Evolutionary conservation across 2,329 filamentous ascomycete genomes (phyloP), one percentile per base, ranked within the genome.

Genomic region (Exserohilum turcica): DNA sequence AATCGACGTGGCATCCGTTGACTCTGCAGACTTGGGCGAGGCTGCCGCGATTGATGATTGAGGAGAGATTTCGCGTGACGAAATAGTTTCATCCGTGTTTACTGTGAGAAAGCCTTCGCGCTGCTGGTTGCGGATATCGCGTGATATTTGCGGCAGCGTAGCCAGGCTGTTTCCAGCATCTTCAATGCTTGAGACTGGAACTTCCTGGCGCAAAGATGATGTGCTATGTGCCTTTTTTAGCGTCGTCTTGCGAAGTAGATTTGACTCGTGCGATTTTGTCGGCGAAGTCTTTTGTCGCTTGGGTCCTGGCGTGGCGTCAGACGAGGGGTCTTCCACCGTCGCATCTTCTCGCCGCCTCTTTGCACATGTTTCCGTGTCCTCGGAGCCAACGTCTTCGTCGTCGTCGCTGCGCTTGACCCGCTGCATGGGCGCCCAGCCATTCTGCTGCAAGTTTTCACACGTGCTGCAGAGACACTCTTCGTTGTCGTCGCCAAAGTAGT

Each of bases 401-500:
- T 63, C 68, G 0, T 73, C 57, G 56, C 77, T 62, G 58, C 76
- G 59, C 57, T 76, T 61, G 55, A 71, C 54, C 12, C 59, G 63
- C 52, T 70, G 68, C 60, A 67, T 68, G 0, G 79, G 82, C 32
- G 85, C 83, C 95, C 95, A 99, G 1, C 94, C 94, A 71, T 97
- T 97, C 47, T 83, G 81, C 52, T 84, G 78, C 3, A 81, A 78
- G 18, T 82, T 80, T 76, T 99, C 94, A 73, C 94, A 99, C 0
- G 90, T 94, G 63, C 84, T 83, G 73, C 94, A 99, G 1, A 99
- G 79, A 71, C 94, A 99, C 71, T 99, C 94, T 74, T 92, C 92
- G 64, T 99, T 99, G 71, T 92, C 86, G 38, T 91, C 87, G 2
- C 94, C 94, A 77, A 99, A 99, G 73, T 99, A 99, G 70, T 91